Evolutionary conservation across 352 stramenopile species (phyloP).

Genomic region (Phytopythium aichiense): DNA sequence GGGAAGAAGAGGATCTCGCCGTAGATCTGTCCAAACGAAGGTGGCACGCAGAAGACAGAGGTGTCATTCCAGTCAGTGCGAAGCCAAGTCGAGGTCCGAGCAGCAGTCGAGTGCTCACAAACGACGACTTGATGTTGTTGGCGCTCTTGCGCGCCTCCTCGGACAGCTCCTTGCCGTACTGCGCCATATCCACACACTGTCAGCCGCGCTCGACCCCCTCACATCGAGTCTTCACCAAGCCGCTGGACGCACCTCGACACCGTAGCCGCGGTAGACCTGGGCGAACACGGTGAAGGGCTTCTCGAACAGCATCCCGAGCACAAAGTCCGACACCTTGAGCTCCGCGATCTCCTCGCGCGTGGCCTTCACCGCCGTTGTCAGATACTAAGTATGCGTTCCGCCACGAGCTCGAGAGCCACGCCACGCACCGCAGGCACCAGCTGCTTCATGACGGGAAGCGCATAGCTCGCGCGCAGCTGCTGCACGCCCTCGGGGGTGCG

Average conservation of each 20-base stretch:
- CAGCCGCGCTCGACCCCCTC: neutral
- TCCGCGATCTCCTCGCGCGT: slow-evolving; percentile 68
- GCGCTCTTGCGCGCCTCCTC: slow-evolving; percentile 71
- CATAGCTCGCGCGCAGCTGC: slow-evolving; percentile 44
- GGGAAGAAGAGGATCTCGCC: slow-evolving; percentile 85
- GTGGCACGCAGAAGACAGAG: neutral
- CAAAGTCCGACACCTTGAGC: slow-evolving; percentile 75
- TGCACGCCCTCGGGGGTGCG: slow-evolving; percentile 50
- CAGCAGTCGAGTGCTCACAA: slow-evolving; percentile 28
- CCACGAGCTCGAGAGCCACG: too few relatives aligned
- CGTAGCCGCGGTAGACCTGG: slow-evolving; percentile 56
- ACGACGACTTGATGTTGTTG: slow-evolving; percentile 79
- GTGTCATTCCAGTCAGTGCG: neutral
- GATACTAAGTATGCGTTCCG: neutral
- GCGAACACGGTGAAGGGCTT: slow-evolving; percentile 66
- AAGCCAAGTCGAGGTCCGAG: neutral
- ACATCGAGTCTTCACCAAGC: neutral
- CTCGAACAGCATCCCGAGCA: slow-evolving; percentile 76
- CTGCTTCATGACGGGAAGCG: slow-evolving; percentile 55
- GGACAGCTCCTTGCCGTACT: slow-evolving; percentile 85
- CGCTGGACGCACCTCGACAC: slow-evolving; percentile 37
- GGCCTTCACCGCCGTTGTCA: slow-evolving; percentile 14
- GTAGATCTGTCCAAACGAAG: slow-evolving; percentile 47
- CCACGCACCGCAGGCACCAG: slow-evolving; percentile 53
- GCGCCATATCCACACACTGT: neutral